Evolutionary conservation across 345 rosid genomes (phyloP), one percentile per base, ranked within the genome.

Genomic region (Abelmoschus esculentus): DNA sequence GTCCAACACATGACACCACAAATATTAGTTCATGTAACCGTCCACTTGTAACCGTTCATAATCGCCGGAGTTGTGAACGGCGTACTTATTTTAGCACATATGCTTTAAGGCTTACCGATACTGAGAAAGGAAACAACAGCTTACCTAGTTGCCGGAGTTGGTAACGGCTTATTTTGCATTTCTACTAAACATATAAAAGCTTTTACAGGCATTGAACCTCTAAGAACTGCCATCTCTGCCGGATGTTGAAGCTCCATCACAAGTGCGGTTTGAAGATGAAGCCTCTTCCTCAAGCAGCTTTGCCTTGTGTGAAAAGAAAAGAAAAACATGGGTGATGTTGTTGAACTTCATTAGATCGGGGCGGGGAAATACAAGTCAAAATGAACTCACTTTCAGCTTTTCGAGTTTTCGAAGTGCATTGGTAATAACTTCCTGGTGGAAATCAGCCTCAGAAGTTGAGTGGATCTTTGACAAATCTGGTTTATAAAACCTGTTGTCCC

Each of bases 101-200:
- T 95, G 96, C 36, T 69, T 76, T n/a, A 34, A 17, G 9, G 44
- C 12, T 61, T 18, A 3, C 6, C 46, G n/a, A 2, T 34, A 9
- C n/a, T n/a, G 47, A 36, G 47, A 36, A 62, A n/a, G 29, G n/a
- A 19, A n/a, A 61, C 28, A 17, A 10, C 67, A 36, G 46, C 47
- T 61, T 36, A 13, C 28, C 28, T 9, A n/a, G 18, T 44, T 92
- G 11, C 76, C 90, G 42, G 96, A 90, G 6, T 92, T 92, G 36
- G 1, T 32, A 32, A 32, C 36, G 36, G 36, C 36, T 3, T 32
- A 32, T 32, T 32, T 32, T 32, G 36, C 36, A 5, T 32, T 32
- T 32, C 36, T 32, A 32, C 1, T 3, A 32, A 5, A 3, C 36
- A 32, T 32, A 32, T 32, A 32, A 32, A 32, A 32, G 36, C 36